These are phyloP conservation scores for Neurospora crassa DNA, from an alignment of 2,329 filamentous ascomycete genomes.

Conservation along the genomic window DNA sequence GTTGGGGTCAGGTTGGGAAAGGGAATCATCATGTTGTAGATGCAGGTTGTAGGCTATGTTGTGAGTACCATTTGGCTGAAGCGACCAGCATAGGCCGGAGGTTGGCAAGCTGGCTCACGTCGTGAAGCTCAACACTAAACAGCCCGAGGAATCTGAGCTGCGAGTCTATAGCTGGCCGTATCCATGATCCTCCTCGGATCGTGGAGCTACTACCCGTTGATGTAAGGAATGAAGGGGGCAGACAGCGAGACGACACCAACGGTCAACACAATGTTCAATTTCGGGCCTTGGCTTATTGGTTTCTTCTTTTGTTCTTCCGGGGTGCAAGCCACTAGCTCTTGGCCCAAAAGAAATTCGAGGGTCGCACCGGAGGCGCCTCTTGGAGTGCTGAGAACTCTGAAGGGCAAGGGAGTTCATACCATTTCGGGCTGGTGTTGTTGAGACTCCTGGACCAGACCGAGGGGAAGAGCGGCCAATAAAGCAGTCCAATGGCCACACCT, in stretches of 20 bases:
- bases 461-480: constrained; percentile 13
- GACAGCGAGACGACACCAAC: not conserved
- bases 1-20: not conserved
- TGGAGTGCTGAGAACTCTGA: constrained; percentile 7
- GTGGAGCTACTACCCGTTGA: not conserved
- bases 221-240: not conserved
- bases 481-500: constrained; percentile 6
- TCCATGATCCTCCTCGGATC: not conserved
- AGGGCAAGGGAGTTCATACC: not conserved
- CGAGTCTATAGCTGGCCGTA: not conserved
- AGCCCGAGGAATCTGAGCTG: not conserved
- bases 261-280: not conserved
- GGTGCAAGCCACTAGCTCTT: constrained; percentile 1
- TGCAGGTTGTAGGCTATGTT: not conserved
- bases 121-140: not conserved
- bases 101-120: not conserved
- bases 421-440: not conserved
- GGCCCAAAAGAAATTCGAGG: constrained; percentile 1
- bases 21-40: constrained; percentile 4
- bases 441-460: constrained; percentile 8
- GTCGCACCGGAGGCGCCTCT: constrained; percentile 7
- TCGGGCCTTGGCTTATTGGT: not conserved
- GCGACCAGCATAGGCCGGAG: not conserved
- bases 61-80: not conserved
- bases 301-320: not conserved